phyloP scores from a whole-genome alignment of 106 monocot genomes.

The Allium fistulosum region DNA sequence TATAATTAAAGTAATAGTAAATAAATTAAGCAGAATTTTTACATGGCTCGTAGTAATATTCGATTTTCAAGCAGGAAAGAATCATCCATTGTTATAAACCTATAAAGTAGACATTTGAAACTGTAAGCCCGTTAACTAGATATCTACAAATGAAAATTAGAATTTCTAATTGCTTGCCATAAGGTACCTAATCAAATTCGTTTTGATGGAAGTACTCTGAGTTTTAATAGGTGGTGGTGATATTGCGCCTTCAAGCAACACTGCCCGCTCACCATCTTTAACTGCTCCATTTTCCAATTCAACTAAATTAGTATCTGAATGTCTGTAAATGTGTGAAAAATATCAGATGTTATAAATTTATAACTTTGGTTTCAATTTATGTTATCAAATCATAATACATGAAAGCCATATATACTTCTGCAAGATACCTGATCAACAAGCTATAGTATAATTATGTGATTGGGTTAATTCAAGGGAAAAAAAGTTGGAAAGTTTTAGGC shows the following conservation, averaged over 20 bases:
- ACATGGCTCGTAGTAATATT: slow-evolving; percentile 71
- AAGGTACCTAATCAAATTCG: slow-evolving; percentile 67
- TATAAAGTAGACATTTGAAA: slow-evolving; percentile 9
- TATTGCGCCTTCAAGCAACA: slow-evolving; percentile 84
- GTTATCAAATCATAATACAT: no score
- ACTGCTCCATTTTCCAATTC: slow-evolving; percentile 52
- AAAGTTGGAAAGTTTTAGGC: no score
- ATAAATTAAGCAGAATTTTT: slow-evolving; percentile 23
- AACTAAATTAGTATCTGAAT: slow-evolving; percentile 74
- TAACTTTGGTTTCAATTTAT: no score
- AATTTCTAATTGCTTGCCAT: neutral
- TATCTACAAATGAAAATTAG: neutral
- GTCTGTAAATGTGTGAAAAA: slow-evolving; percentile 32
- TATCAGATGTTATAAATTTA: no score
- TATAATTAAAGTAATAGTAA: neutral
- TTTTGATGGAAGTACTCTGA: slow-evolving; percentile 36
- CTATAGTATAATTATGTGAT: no score
- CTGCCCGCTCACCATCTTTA: slow-evolving; percentile 58
- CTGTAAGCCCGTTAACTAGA: neutral
- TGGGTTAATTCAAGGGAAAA: no score
- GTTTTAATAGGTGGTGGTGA: slow-evolving; percentile 52
- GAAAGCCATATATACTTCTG: no score
- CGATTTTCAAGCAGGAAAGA: slow-evolving; percentile 77
- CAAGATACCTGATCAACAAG: no score
- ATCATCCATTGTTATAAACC: slow-evolving; percentile 83